Evolutionary conservation across 2,329 filamentous ascomycete genomes (phyloP), one percentile per base, ranked within the genome.

Genomic region (Biscogniauxia mediterranea): DNA sequence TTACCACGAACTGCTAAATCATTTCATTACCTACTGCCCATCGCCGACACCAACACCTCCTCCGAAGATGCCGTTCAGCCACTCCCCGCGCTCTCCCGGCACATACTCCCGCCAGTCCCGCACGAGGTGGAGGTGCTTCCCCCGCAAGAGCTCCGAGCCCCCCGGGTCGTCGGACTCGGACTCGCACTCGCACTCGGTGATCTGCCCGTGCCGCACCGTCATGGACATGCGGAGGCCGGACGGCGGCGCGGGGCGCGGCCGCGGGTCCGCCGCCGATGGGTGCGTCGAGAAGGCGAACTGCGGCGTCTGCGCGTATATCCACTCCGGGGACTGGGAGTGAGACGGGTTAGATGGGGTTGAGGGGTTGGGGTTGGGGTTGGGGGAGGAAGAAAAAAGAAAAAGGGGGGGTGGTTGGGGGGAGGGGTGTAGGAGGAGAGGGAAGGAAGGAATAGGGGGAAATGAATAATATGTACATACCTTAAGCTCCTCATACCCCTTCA

Each of bases 251-350:
- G 85, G 85, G 49, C 86, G 79, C 61, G 82, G 76, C 59, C 87
- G 77, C 59, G 85, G 78, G 75, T 90, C 81, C 51, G 86, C 79
- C 64, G 86, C 79, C 64, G 82, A 83, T 46, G 88, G 76, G 73
- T 84, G 78, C 3, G 84, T 87, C 3, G 85, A 86, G 67, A 94
- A 87, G 7, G 83, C 86, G 74, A 97, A 97, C 59, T 89, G 88
- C 1, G 93, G 93, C 1, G 93, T 97, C 77, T 97, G 93, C 2
- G 85, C 85, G 75, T 89, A 97, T 61, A 89, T 89, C 92, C 93
- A 97, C 11, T 87, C 84, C 3, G 78, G 75, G 0, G 87, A 88
- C 82, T 87, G 5, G 54, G 21, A 19, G 3, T 6, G 23, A n/a
- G 38, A n/a, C 2, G 38, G 38, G 38, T 32, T 32, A 32, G 28